These are phyloP conservation scores for Spirogloea muscicola DNA, from an alignment of 139 green algal species.

Conservation along the genomic window DNA sequence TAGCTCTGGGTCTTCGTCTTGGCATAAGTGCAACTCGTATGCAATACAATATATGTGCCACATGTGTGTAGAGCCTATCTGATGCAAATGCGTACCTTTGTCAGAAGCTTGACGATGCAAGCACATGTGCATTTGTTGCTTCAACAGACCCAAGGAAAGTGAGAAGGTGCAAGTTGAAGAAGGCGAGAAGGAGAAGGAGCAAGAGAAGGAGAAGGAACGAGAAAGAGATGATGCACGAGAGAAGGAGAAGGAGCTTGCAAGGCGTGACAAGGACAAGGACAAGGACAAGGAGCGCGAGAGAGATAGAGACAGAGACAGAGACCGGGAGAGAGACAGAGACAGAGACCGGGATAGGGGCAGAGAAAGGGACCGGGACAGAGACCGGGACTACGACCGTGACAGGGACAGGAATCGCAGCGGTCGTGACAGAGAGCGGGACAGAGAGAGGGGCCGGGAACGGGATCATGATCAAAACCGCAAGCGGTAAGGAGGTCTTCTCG, in stretches of 20 bases:
- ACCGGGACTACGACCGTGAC: conserved; percentile 14
- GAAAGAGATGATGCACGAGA: background rate
- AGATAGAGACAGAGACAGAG: conserved; percentile 19
- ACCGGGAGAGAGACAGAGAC: conserved; percentile 19
- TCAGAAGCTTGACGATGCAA: background rate
- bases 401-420: conserved; percentile 2
- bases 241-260: background rate
- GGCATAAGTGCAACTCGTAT: background rate
- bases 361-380: conserved; percentile 16
- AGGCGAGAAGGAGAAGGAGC: background rate
- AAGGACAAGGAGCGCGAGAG: conserved; percentile 12
- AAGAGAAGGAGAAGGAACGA: background rate
- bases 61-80: background rate
- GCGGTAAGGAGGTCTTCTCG: too few relatives aligned
- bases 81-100: conserved; percentile 2
- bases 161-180: background rate
- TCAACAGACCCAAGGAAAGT: background rate
- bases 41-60: conserved; percentile 2
- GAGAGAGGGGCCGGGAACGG: background rate
- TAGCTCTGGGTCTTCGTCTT: background rate
- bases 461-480: background rate
- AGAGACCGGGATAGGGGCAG: conserved; percentile 2
- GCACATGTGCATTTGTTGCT: background rate
- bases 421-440: conserved; percentile 22
- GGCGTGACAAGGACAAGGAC: background rate